Conservation (phyloP, 495 filamentous ascomycete genomes). For the Penicillium tannophilum region DNA sequence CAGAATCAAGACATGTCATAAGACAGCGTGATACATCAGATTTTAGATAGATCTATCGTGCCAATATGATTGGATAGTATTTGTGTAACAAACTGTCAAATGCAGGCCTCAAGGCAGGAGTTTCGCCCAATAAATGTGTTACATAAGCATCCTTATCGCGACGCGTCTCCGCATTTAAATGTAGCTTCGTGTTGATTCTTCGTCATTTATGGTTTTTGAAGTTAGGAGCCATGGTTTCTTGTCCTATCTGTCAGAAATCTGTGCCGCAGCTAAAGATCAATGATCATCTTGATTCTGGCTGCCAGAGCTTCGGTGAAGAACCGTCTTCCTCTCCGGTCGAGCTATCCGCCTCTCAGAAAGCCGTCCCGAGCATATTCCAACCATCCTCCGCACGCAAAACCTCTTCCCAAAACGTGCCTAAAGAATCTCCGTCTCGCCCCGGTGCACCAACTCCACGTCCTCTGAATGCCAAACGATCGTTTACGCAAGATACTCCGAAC, state of each 20-base stretch:
- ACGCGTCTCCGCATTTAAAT: slow-evolving; percentile 21
- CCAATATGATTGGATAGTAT: neutral
- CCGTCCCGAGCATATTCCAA: slow-evolving; percentile 77
- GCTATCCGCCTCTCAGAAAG: slow-evolving; percentile 48
- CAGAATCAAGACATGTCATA: neutral
- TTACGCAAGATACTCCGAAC: slow-evolving; percentile 27
- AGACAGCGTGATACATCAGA: neutral
- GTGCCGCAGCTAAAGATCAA: slow-evolving; percentile 83
- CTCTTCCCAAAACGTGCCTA: slow-evolving; percentile 29
- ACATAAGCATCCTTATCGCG: slow-evolving; percentile 10
- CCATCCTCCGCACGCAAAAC: slow-evolving; percentile 59
- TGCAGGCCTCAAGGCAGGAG: neutral
- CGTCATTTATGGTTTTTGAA: neutral
- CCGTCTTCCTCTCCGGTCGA: slow-evolving; percentile 41
- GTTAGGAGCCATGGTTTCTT: slow-evolving; percentile 66
- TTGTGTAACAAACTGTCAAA: neutral
- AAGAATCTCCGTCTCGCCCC: slow-evolving; percentile 23
- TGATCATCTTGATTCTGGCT: slow-evolving; percentile 85
- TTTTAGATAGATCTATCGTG: neutral
- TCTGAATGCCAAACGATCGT: slow-evolving; percentile 40
- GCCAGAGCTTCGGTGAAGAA: slow-evolving; percentile 60
- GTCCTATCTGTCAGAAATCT: slow-evolving; percentile 80
- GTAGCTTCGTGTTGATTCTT: neutral
- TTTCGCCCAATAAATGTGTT: neutral
- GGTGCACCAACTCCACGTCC: slow-evolving; percentile 31